A percentile compares a stretch with the other conserved stretches of the same genome.
phyloP scores from a whole-genome alignment of 2,329 filamentous ascomycete species.

The Venturia nashicola region DNA sequence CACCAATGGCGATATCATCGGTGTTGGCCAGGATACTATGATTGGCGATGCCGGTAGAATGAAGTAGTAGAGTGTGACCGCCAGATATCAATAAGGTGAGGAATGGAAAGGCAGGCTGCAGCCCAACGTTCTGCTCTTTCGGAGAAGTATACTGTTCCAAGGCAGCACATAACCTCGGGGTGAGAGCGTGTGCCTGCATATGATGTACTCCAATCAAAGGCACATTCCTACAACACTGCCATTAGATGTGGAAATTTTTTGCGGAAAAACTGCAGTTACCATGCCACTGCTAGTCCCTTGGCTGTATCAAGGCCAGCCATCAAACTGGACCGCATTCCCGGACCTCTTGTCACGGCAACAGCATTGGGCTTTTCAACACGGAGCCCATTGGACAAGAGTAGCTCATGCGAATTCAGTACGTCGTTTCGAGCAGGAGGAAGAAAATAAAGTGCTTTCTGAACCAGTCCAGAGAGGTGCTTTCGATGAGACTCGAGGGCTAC shows the following conservation, averaged over 20 bases:
- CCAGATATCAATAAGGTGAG: conserved; percentile 82
- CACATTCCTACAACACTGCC: conserved; percentile 31
- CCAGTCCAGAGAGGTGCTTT: conserved; percentile 52
- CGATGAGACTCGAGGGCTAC: conserved; percentile 67
- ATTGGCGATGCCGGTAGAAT: conserved; percentile 53
- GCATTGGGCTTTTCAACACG: conserved; percentile 53
- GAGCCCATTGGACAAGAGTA: conserved; percentile 30
- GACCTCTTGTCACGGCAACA: conserved; percentile 79
- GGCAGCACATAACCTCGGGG: conserved; percentile 62
- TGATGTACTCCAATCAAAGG: conserved; percentile 84
- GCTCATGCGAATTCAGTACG: conserved; percentile 54
- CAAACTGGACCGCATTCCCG: conserved; percentile 74
- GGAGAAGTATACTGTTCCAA: conserved; percentile 26
- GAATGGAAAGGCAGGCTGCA: conserved; percentile 60
- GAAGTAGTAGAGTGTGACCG: conserved; percentile 79
- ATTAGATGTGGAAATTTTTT: neutral
- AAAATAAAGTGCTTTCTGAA: conserved; percentile 42
- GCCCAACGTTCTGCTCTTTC: conserved; percentile 6
- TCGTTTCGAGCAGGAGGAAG: conserved; percentile 36
- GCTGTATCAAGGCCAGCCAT: conserved; percentile 68
- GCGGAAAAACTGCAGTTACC: conserved; percentile 27
- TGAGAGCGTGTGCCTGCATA: conserved; percentile 94
- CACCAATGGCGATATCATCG: conserved; percentile 75
- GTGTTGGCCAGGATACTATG: conserved; percentile 65
- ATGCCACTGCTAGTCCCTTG: conserved; percentile 76